Conservation (phyloP, 1,139 yeast genomes). For the Pichia sp. region DNA sequence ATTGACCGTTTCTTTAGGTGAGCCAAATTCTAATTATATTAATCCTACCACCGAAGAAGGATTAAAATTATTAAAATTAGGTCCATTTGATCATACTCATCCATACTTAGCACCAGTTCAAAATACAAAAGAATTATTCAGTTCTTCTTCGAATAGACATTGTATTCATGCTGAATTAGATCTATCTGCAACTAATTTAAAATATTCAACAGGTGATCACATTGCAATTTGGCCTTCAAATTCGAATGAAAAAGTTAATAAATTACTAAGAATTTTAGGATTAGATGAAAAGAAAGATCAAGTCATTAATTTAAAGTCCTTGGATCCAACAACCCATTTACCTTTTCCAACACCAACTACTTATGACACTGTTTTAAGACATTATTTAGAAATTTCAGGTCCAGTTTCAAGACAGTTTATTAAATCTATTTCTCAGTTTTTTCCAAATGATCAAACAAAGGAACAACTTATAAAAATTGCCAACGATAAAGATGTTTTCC, state of each 20-base stretch:
- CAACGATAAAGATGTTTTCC: constrained; percentile 63
- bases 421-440: constrained; percentile 72
- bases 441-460: constrained; percentile 63
- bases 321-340: constrained; percentile 56
- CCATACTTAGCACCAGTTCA: constrained; percentile 76
- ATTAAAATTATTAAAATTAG: constrained; percentile 43
- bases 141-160: constrained; percentile 50
- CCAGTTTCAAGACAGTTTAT: constrained; percentile 88
- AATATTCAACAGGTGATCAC: constrained; percentile 94
- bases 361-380: constrained; percentile 77
- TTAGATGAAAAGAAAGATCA: constrained; percentile 46
- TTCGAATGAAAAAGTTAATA: constrained; percentile 63
- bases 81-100: constrained; percentile 79
- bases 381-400: constrained; percentile 87
- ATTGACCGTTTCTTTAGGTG: constrained; percentile 68
- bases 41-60: constrained; percentile 32
- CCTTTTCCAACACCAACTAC: constrained; percentile 93
- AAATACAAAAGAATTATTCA: constrained; percentile 63
- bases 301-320: constrained; percentile 60
- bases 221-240: constrained; percentile 93
- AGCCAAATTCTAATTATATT: constrained; percentile 66
- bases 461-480: constrained; percentile 50
- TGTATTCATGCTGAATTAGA: constrained; percentile 93
- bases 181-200: constrained; percentile 63
- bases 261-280: constrained; percentile 59